Evolutionary conservation across 2,329 filamentous ascomycete genomes (phyloP).

Genomic region (Didymella exigua): DNA sequence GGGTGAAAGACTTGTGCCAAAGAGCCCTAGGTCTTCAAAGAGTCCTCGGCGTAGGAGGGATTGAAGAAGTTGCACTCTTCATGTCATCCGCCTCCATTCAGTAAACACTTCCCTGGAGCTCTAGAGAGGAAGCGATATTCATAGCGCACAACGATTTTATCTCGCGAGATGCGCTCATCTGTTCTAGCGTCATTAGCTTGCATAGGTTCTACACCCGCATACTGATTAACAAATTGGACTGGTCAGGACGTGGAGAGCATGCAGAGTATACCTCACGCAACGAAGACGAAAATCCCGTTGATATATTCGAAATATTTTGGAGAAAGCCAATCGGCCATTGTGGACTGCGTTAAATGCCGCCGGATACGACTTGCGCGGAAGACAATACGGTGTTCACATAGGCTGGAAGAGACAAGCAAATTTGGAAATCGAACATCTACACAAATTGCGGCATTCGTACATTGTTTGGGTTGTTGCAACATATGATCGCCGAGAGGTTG

Average conservation of each 20-base stretch:
- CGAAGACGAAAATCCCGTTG: constrained; percentile 5
- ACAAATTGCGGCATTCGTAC: constrained; percentile 20
- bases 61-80: not conserved
- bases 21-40: constrained; percentile 45
- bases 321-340: constrained; percentile 12
- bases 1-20: constrained; percentile 58
- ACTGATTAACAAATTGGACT: constrained; percentile 12
- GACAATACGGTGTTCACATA: constrained; percentile 13
- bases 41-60: constrained; percentile 22
- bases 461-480: constrained; percentile 26
- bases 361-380: constrained; percentile 26
- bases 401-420: constrained; percentile 3
- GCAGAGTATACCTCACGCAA: constrained; percentile 16
- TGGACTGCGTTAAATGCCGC: constrained; percentile 25
- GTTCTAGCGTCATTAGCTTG: not conserved
- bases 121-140: not conserved
- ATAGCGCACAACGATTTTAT: not conserved
- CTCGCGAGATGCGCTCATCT: not conserved
- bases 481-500: not conserved
- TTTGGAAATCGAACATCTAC: constrained; percentile 23
- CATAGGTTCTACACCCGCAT: constrained; percentile 11
- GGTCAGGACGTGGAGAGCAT: constrained; percentile 21
- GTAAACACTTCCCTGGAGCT: not conserved
- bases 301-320: constrained; percentile 2
- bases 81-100: no score